Conservation (phyloP, 306 rosid genomes). For the Parietaria judaica region DNA sequence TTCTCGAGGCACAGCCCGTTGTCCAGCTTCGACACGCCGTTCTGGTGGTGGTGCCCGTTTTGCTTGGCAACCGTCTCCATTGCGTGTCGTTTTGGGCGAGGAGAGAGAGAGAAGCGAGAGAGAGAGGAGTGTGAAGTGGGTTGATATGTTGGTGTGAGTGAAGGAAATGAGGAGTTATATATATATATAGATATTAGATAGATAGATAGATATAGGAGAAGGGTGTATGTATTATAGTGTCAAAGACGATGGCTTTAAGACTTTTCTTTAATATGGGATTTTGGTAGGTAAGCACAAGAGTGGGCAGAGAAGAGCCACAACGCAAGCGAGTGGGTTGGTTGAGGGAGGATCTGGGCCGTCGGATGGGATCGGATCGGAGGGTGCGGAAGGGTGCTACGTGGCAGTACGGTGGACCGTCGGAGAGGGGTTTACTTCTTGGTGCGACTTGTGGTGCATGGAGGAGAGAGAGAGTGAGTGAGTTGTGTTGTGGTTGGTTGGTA, state of each 20-base stretch:
- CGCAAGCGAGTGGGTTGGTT: slow-evolving; percentile 35
- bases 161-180: slow-evolving; percentile 6
- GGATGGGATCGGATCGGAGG: slow-evolving; percentile 19
- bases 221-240: too few species aligned
- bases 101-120: slow-evolving; percentile 3
- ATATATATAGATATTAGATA: slow-evolving; percentile 33
- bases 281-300: slow-evolving; percentile 53
- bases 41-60: slow-evolving; percentile 16
- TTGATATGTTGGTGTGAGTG: background rate
- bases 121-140: background rate
- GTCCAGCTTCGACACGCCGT: slow-evolving; percentile 14
- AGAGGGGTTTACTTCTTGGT: background rate
- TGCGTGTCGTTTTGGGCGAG: background rate
- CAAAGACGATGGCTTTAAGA: slow-evolving; percentile 2
- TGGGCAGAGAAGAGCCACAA: slow-evolving; percentile 29
- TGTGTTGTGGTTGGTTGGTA: slow-evolving; percentile 4
- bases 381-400: slow-evolving; percentile 20
- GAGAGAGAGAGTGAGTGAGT: background rate
- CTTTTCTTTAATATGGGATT: slow-evolving; percentile 2
- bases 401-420: background rate
- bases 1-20: slow-evolving; percentile 22
- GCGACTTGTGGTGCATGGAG: slow-evolving; percentile 11
- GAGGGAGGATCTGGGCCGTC: slow-evolving; percentile 20
- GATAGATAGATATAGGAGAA: too few species aligned
- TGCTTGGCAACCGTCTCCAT: slow-evolving; percentile 31